Percentiles rank a stretch among this genome's conserved stretches.
Evolutionary conservation across 169 alveolate genomes (phyloP).

Genomic region (Eimeria acervulina): DNA sequence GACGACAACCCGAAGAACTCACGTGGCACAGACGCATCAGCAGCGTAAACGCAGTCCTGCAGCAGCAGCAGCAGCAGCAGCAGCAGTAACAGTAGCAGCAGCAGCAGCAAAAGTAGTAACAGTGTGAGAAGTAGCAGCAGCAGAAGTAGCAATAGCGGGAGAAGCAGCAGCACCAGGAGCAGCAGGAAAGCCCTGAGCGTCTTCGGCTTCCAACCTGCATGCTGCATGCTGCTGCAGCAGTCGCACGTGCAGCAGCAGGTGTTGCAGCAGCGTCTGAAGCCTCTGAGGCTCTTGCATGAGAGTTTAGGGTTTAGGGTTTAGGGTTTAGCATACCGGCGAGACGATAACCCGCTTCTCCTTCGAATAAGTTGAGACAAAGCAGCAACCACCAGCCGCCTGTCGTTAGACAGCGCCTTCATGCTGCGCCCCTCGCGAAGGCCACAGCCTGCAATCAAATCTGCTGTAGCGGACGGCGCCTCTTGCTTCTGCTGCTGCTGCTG

Average conservation of each 20-base stretch:
- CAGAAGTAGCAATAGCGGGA: not conserved
- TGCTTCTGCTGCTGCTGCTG: constrained; percentile 1
- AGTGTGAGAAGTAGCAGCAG: not conserved
- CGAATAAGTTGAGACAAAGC: constrained; percentile 12
- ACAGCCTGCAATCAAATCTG: constrained; percentile 15
- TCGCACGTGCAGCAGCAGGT: not conserved
- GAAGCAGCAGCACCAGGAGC: too few relatives aligned
- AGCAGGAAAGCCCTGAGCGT: too few relatives aligned
- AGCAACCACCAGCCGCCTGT: constrained; percentile 25
- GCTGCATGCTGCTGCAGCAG: not conserved
- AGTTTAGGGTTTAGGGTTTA: too few relatives aligned
- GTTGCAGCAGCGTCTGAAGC: not conserved
- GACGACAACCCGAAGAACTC: constrained; percentile 28
- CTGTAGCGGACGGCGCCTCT: not conserved
- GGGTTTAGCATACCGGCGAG: not conserved
- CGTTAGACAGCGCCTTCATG: not conserved
- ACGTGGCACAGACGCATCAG: constrained; percentile 44
- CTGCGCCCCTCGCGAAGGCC: not conserved
- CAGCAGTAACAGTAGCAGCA: not conserved
- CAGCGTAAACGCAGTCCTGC: constrained; percentile 47
- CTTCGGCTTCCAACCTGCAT: too few relatives aligned
- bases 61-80: constrained; percentile 9
- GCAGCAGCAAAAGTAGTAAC: not conserved
- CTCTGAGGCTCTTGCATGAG: not conserved
- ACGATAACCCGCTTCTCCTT: not conserved